These are phyloP conservation scores for Fusarium sp. DNA, from an alignment of 2,329 filamentous ascomycete genomes.

Conservation along the genomic window DNA sequence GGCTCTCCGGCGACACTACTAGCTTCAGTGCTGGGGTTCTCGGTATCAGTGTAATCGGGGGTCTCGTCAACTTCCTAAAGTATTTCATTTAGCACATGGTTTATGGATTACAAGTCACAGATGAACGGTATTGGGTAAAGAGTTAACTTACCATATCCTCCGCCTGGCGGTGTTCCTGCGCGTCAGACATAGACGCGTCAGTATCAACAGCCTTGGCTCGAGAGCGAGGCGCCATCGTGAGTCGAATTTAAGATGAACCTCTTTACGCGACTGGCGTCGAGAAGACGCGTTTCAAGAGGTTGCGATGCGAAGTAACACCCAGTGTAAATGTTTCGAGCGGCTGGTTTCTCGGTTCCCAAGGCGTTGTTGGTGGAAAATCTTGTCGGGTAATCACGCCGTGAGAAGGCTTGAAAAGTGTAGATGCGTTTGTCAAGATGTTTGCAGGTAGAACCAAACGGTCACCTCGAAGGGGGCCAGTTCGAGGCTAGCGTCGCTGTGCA, in stretches of 20 bases:
- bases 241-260: slow-evolving; percentile 51
- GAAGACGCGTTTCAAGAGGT: slow-evolving; percentile 59
- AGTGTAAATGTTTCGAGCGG: slow-evolving; percentile 6
- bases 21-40: slow-evolving; percentile 76
- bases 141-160: slow-evolving; percentile 63
- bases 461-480: slow-evolving; percentile 51
- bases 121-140: neutral
- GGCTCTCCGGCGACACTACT: slow-evolving; percentile 88
- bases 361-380: slow-evolving; percentile 5
- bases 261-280: slow-evolving; percentile 64
- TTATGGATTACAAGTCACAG: neutral
- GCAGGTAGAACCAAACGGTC: slow-evolving; percentile 52
- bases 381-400: slow-evolving; percentile 25
- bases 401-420: slow-evolving; percentile 38
- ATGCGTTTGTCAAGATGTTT: slow-evolving; percentile 51
- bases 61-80: slow-evolving; percentile 72
- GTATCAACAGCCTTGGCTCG: slow-evolving; percentile 66
- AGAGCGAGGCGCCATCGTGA: slow-evolving; percentile 67
- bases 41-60: slow-evolving; percentile 74
- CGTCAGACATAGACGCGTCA: slow-evolving; percentile 74
- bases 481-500: slow-evolving; percentile 50
- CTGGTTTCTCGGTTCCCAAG: neutral
- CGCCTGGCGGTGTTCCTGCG: slow-evolving; percentile 58
- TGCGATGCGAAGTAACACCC: slow-evolving; percentile 20
- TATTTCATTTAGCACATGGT: slow-evolving; percentile 26